Conservation (phyloP, 2,329 filamentous ascomycete species). For the Orbilia ellipsospora region DNA sequence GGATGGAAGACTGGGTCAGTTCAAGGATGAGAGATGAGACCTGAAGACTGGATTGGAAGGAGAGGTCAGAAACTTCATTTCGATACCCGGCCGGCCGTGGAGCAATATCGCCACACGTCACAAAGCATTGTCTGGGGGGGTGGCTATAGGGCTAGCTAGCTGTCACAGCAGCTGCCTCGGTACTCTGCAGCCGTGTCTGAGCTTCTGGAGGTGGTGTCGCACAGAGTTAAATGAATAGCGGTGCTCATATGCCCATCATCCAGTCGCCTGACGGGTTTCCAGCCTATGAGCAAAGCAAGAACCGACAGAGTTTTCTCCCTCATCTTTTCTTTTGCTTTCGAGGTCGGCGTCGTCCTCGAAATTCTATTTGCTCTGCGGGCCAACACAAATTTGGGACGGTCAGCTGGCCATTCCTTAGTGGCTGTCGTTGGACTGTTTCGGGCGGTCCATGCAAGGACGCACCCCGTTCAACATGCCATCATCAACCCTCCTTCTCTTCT, state of each 20-base stretch:
- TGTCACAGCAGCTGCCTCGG: conserved; percentile 13
- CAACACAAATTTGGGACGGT: conserved; percentile 45
- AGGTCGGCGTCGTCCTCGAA: conserved; percentile 10
- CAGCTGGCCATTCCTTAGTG: conserved; percentile 46
- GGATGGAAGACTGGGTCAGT: neutral
- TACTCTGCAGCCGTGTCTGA: too few species aligned
- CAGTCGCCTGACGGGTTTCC: conserved; percentile 3
- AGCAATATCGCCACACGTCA: conserved; percentile 25
- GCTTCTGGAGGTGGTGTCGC: neutral
- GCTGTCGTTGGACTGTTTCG: conserved; percentile 33
- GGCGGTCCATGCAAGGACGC: conserved; percentile 33
- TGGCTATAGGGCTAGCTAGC: conserved; percentile 3
- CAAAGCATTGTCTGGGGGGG: conserved; percentile 2
- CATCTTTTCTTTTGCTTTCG: conserved; percentile 1
- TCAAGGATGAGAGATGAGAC: conserved; percentile 34
- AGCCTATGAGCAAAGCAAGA: neutral
- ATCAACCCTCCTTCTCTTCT: conserved; percentile 22
- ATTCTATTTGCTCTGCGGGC: conserved; percentile 9
- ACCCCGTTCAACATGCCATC: conserved; percentile 27
- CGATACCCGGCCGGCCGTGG: conserved; percentile 45
- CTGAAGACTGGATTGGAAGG: conserved; percentile 31
- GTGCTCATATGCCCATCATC: conserved; percentile 17
- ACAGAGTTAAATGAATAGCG: neutral
- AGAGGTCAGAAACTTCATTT: conserved; percentile 21
- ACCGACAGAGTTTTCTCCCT: conserved; percentile 6